Conservation (phyloP, 2,329 filamentous ascomycete species). For the Alternaria rosae region DNA sequence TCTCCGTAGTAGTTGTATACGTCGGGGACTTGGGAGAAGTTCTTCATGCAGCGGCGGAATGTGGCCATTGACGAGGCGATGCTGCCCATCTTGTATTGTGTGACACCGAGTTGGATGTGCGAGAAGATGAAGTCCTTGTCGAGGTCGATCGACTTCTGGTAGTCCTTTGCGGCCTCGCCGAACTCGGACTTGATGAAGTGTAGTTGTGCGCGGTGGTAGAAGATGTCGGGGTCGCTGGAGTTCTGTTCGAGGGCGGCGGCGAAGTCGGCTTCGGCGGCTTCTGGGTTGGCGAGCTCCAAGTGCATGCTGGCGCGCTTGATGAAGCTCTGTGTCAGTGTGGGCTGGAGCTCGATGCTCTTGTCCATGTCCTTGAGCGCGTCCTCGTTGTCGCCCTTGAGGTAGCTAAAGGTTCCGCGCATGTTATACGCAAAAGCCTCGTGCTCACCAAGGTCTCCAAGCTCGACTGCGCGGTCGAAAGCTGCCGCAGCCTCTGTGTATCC, state of each 20-base stretch:
- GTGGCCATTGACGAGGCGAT: conserved; percentile 98
- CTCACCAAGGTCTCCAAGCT: conserved; percentile 79
- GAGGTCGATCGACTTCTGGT: conserved; percentile 98
- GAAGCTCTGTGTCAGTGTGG: conserved; percentile 90
- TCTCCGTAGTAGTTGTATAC: conserved; percentile 99
- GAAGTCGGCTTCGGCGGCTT: conserved; percentile 88
- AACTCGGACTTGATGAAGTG: conserved; percentile 98
- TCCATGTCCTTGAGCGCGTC: conserved; percentile 85
- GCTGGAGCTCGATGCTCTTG: conserved; percentile 90
- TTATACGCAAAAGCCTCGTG: conserved; percentile 94
- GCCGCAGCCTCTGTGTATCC: conserved; percentile 88
- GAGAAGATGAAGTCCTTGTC: conserved; percentile 98
- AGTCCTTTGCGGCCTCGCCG: conserved; percentile 92
- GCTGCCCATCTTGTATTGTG: conserved; percentile 99
- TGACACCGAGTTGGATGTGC: conserved; percentile 98
- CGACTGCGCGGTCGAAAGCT: conserved; percentile 87
- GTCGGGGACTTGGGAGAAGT: conserved; percentile 94
- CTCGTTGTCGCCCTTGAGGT: conserved; percentile 86
- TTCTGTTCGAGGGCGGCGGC: conserved; percentile 85
- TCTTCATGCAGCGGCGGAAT: conserved; percentile 97
- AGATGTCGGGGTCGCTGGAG: conserved; percentile 91
- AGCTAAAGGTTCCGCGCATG: conserved; percentile 94
- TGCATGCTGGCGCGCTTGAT: conserved; percentile 99
- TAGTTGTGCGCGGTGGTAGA: conserved; percentile 97
- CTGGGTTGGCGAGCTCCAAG: conserved; percentile 85